Percentiles rank a stretch among this genome's conserved stretches.
phyloP scores from a whole-genome alignment of 2,329 filamentous ascomycete genomes.

The Penicillium corylophilum region DNA sequence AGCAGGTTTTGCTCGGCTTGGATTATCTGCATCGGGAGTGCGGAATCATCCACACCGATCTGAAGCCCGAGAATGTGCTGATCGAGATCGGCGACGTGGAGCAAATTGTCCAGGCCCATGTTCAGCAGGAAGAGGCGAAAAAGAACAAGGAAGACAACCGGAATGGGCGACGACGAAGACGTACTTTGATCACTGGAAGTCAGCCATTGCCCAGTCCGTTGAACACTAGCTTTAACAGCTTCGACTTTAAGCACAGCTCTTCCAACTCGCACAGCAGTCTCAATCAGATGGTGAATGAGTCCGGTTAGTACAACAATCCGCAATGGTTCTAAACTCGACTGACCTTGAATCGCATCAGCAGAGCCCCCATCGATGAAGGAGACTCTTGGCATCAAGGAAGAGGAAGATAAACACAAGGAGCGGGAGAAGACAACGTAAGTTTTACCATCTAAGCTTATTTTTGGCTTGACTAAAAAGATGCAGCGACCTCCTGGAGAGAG shows the following conservation, averaged over 20 bases:
- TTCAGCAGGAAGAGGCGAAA: conserved; percentile 65
- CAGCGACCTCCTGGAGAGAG: conserved; percentile 84
- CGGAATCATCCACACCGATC: conserved; percentile 96
- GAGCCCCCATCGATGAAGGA: conserved; percentile 58
- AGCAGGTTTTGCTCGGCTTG: conserved; percentile 90
- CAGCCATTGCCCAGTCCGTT: conserved; percentile 93
- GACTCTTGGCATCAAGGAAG: conserved; percentile 53
- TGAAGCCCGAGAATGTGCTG: conserved; percentile 96
- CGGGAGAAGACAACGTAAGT: conserved; percentile 91
- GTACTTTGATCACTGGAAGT: conserved; percentile 94
- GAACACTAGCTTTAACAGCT: conserved; percentile 83
- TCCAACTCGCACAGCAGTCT: conserved; percentile 71
- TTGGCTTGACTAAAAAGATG: conserved; percentile 10
- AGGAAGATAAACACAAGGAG: conserved; percentile 70
- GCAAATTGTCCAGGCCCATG: conserved; percentile 94
- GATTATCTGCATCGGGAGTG: conserved; percentile 98
- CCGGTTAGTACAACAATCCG: conserved; percentile 53
- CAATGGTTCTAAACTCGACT: conserved; percentile 35
- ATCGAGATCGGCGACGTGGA: conserved; percentile 99
- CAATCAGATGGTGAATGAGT: conserved; percentile 77
- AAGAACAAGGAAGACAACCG: conserved; percentile 84
- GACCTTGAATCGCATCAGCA: conserved; percentile 43
- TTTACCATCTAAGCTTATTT: background rate
- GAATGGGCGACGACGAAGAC: conserved; percentile 82
- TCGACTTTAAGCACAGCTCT: conserved; percentile 63